Conservation (phyloP, 83 land plant species). For the Picea abies region DNA sequence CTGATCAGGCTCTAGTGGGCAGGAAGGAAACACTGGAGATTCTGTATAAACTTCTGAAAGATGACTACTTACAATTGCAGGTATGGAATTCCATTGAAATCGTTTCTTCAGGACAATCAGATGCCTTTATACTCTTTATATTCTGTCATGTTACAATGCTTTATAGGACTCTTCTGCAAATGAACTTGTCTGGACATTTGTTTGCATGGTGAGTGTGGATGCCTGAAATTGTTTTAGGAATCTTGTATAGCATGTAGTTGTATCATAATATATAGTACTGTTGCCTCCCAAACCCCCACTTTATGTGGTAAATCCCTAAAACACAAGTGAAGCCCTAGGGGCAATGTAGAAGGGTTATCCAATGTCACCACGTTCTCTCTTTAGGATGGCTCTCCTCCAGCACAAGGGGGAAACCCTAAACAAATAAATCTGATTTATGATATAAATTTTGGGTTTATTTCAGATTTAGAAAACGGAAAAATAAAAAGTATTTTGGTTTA, state of each 20-base stretch:
- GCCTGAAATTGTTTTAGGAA: not conserved
- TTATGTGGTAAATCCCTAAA: too few species aligned
- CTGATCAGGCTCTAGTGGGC: slow-evolving; percentile 65
- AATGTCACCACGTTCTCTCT: too few species aligned
- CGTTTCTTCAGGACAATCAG: not conserved
- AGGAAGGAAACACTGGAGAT: slow-evolving; percentile 58
- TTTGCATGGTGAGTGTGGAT: not conserved
- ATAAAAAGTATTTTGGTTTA: too few species aligned
- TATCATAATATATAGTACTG: not conserved
- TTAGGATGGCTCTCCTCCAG: too few species aligned
- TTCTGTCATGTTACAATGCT: not conserved
- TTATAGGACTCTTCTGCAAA: not conserved
- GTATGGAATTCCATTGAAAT: slow-evolving; percentile 27
- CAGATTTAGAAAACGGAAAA: too few species aligned
- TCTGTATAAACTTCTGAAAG: slow-evolving; percentile 76
- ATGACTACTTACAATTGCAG: slow-evolving; percentile 73
- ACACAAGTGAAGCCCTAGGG: too few species aligned
- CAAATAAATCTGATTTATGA: too few species aligned
- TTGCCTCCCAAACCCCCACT: not conserved
- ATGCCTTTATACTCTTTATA: not conserved
- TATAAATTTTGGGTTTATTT: too few species aligned
- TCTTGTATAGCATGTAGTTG: not conserved
- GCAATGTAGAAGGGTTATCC: too few species aligned
- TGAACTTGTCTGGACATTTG: not conserved
- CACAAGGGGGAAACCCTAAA: too few species aligned